Base-by-base conservation (phyloP, 169 alveolate genomes). In the Theileria orientalis region DNA sequence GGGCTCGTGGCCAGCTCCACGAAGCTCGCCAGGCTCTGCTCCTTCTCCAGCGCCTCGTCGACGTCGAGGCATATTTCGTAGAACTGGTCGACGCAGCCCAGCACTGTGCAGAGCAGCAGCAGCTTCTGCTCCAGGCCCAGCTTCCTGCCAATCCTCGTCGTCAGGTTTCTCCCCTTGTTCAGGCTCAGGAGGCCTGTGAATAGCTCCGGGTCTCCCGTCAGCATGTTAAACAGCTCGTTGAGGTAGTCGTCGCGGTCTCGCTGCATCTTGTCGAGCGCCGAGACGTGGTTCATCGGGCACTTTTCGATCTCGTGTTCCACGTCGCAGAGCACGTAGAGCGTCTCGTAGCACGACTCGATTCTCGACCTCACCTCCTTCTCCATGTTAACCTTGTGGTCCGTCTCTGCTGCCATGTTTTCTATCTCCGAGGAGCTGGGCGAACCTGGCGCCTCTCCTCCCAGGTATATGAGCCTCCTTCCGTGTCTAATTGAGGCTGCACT, bases 261-360 rank as follows among this genome's bases (percentile, higher is more conserved):
- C 33, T 79, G 87, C 87, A 79, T 79, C 60, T 79, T 79, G 63
- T 79, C 83, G 32, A 79, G 69, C 16, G 87, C 87, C 8, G 87
- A 74, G 33, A 79, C 87, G 71, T 79, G 87, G 78, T 79, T 79
- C 87, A 79, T 79, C 19, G 87, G 87, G 37, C 87, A 79, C 59
- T 79, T 74, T 11, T 79, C 87, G 27, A 79, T 79, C 23, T 79
- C 87, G 47, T 79, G 69, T 68, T 79, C 87, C 19, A 79, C 69
- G 52, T 79, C 87, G 46, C 78, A 62, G 27, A 79, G 54, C 62
- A 69, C 68, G 46, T 74, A 82, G n/a, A 82, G 21, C 23, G 84
- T 73, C 42, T 82, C 89, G 46, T 82, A 82, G 21, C 89, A 72
- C 25, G 32, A 11, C 41, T 82, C 89, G 7, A 82, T 82, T 25